Percentiles rank a stretch among this genome's conserved stretches.
Evolutionary conservation across 345 rosid species (phyloP).

Genomic region (Arabis hirsuta): DNA sequence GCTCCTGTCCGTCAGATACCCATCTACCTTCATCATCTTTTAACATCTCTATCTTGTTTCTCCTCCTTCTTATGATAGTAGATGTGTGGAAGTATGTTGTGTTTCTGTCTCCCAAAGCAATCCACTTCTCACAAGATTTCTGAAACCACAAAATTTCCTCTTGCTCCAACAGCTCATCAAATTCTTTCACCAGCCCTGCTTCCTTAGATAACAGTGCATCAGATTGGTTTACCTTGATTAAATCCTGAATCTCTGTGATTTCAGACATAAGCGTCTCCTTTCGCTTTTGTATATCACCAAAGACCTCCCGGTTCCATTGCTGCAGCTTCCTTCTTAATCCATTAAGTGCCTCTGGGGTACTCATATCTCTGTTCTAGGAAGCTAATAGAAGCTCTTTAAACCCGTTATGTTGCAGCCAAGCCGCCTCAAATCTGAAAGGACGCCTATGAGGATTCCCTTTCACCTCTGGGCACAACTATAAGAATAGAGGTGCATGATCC

Average conservation of each 20-base stretch:
- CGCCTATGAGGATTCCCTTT: too few relatives aligned
- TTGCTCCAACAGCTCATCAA: too few relatives aligned
- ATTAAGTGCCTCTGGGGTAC: not conserved
- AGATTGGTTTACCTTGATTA: too few relatives aligned
- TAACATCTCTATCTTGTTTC: not conserved
- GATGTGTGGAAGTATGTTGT: not conserved
- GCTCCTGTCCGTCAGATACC: not conserved
- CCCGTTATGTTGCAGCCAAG: too few relatives aligned
- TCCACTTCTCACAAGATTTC: not conserved
- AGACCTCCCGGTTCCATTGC: not conserved
- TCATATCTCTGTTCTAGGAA: not conserved
- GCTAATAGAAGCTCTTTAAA: not conserved
- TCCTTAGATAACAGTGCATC: too few relatives aligned
- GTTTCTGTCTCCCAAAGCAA: not conserved
- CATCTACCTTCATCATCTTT: not conserved
- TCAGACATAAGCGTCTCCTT: not conserved
- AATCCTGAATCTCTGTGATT: too few relatives aligned
- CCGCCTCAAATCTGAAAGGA: too few relatives aligned
- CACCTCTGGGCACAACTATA: too few relatives aligned
- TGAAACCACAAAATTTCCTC: not conserved
- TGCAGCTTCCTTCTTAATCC: not conserved
- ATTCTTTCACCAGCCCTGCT: not conserved
- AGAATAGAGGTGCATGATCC: too few relatives aligned
- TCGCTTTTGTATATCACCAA: not conserved
- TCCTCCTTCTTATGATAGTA: not conserved